phyloP scores from a whole-genome alignment of 108 stramenopile species.

The Discostella pseudostelligera region DNA sequence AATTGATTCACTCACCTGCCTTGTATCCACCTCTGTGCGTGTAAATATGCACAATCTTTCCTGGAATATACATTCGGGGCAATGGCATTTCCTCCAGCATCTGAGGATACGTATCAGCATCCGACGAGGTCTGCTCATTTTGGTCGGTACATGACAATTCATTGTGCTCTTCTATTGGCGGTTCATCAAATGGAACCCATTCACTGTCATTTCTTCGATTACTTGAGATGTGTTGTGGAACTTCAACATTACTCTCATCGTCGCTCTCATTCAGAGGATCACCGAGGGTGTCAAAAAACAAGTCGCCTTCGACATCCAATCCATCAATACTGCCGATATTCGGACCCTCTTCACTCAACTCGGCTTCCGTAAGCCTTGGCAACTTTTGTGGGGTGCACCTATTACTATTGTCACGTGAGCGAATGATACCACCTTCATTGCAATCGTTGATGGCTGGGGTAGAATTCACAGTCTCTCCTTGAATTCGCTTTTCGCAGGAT shows the following conservation, averaged over 20 bases:
- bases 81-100: slow-evolving; percentile 87
- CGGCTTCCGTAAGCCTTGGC: neutral
- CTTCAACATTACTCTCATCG: slow-evolving; percentile 45
- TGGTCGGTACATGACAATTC: neutral
- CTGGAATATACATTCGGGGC: slow-evolving; percentile 91
- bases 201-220: slow-evolving; percentile 28
- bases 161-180: slow-evolving; percentile 21
- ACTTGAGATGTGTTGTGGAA: neutral
- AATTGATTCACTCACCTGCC: slow-evolving; percentile 25
- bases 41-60: slow-evolving; percentile 92
- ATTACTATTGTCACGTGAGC: too few species aligned
- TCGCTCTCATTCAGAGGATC: slow-evolving; percentile 67
- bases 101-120: slow-evolving; percentile 47
- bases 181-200: slow-evolving; percentile 53
- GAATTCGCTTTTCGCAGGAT: slow-evolving; percentile 61
- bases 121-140: slow-evolving; percentile 20
- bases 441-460: neutral
- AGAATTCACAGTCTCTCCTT: slow-evolving; percentile 10
- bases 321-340: slow-evolving; percentile 21
- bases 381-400: neutral
- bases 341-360: slow-evolving; percentile 12
- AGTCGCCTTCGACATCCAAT: slow-evolving; percentile 68
- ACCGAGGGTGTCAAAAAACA: slow-evolving; percentile 67
- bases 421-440: neutral
- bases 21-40: slow-evolving; percentile 85